Conservation (phyloP, 1,284 basidiomycete species). For the Meira miltonrushii region DNA sequence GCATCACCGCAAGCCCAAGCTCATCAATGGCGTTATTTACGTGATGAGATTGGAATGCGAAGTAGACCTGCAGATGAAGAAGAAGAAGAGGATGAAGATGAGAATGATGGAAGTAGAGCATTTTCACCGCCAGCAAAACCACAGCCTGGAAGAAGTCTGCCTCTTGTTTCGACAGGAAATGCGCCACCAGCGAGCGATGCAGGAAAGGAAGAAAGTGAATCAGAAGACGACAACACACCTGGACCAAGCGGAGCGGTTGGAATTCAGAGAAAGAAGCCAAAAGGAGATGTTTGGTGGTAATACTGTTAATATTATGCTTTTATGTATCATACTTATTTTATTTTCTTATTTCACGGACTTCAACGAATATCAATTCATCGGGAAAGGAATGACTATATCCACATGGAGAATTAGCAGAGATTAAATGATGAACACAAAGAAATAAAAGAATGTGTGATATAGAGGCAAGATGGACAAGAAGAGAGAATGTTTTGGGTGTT, state of each 20-base stretch:
- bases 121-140: not conserved
- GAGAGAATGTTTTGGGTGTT: not conserved
- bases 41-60: too few relatives aligned
- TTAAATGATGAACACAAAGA: not conserved
- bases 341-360: not conserved
- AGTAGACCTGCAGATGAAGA: conserved; percentile 2
- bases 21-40: not conserved
- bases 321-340: not conserved
- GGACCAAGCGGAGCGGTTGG: not conserved
- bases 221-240: not conserved
- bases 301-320: not conserved
- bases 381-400: not conserved
- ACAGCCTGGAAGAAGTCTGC: not conserved
- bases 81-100: conserved; percentile 12
- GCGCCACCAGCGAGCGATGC: not conserved
- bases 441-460: not conserved
- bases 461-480: not conserved
- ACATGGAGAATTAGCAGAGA: not conserved
- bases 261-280: conserved; percentile 18
- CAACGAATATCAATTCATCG: not conserved
- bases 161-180: not conserved
- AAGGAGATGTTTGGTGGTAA: conserved; percentile 22
- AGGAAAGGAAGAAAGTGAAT: not conserved
- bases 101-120: conserved; percentile 10
- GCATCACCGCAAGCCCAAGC: not conserved